Base-by-base conservation (phyloP, 495 filamentous ascomycete species). In the Penicilliopsis zonata region DNA sequence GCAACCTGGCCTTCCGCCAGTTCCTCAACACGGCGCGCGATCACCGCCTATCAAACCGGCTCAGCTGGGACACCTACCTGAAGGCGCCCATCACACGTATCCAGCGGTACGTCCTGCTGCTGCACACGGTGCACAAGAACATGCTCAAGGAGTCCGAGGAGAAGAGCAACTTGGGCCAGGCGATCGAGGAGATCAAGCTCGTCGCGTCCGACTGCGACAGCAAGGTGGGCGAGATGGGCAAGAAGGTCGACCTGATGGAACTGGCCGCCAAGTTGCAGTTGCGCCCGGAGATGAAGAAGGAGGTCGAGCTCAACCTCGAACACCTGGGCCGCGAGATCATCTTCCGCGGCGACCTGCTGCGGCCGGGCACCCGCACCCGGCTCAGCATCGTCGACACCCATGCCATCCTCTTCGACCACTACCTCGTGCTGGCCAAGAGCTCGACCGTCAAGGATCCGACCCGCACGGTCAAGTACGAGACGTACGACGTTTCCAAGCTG, bases 331-430 rank as follows among this genome's bases (percentile, higher is more conserved):
- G 90, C 38, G 80, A 93, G 40, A 69, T 99, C 25, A 77, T 96
- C 42, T 82, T 77, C 49, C 74, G 84, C 36, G 90, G 92, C 14
- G 88, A 96, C 46, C 67, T 99, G 33, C 85, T 92, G 50, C 69
- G 90, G 35, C 77, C 80, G 46, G 86, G 90, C 36, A 81, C 74
- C 2, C 53, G 60, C 13, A 94, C 81, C 35, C 69, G 86, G 20
- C 87, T 98, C 44, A 76, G 74, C 29, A 88, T 86, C 74, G 72
- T 94, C 2, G 90, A 99, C 40, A 88, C 82, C 0, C 85, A 93
- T 52, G 85, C 82, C 7, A 71, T 99, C 26, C 69, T 99, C 1
- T 94, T 99, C 43, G 90, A 99, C 42, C 86, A 99, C 55, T 99
- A 94, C 49, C 64, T 99, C 14, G 85, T 99, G 23, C 59, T 99